A percentile compares a stretch with the other conserved stretches of the same genome.
Evolutionary conservation across 2,329 filamentous ascomycete species (phyloP).

Genomic region (Arthrobotrys megalospora): DNA sequence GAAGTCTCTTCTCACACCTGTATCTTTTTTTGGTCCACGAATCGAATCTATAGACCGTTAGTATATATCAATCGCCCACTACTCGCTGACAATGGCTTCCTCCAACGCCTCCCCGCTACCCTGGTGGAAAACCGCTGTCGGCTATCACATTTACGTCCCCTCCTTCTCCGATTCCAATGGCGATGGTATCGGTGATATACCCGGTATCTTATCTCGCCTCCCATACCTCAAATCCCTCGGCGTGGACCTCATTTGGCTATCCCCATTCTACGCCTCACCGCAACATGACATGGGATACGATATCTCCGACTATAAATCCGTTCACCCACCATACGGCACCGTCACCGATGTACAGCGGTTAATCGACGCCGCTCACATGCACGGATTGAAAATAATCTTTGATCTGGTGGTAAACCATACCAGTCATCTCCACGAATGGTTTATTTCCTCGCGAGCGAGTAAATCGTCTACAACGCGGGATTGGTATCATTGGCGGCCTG

Average conservation of each 20-base stretch:
- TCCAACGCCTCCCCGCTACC: not conserved
- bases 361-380: slow-evolving; percentile 74
- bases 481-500: slow-evolving; percentile 73
- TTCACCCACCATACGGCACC: slow-evolving; percentile 77
- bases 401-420: slow-evolving; percentile 86
- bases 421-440: slow-evolving; percentile 76
- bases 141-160: slow-evolving; percentile 76
- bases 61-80: not conserved
- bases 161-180: slow-evolving; percentile 74
- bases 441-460: slow-evolving; percentile 72
- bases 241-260: slow-evolving; percentile 78
- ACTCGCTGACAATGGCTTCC: not conserved
- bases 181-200: slow-evolving; percentile 78
- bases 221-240: slow-evolving; percentile 75
- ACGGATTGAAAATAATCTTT: slow-evolving; percentile 79
- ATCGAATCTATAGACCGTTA: too few species aligned
- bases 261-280: slow-evolving; percentile 76
- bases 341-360: slow-evolving; percentile 78
- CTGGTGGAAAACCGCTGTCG: slow-evolving; percentile 76
- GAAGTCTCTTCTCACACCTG: too few species aligned
- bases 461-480: slow-evolving; percentile 71
- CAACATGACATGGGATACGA: slow-evolving; percentile 78
- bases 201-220: slow-evolving; percentile 74
- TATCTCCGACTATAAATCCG: slow-evolving; percentile 76
- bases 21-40: too few species aligned